Evolutionary conservation across 2,329 filamentous ascomycete species (phyloP).

Genomic region (Nannizziopsis barbatae): DNA sequence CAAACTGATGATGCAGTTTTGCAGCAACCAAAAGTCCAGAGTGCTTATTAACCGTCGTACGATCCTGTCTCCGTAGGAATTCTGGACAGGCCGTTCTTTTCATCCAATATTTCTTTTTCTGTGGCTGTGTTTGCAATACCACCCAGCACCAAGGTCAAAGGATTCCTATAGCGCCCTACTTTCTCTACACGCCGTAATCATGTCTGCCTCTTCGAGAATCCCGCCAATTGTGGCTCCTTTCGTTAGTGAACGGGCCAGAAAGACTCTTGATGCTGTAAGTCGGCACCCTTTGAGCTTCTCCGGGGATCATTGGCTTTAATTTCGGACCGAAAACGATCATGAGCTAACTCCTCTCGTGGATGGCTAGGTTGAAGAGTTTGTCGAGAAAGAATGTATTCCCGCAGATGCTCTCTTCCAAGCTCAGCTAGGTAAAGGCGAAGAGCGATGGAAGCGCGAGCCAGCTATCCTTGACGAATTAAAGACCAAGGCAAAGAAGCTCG

Average conservation of each 20-base stretch:
- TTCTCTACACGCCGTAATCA: slow-evolving; percentile 20
- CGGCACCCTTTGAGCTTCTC: background rate
- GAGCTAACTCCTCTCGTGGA: slow-evolving; percentile 7
- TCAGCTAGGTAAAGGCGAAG: slow-evolving; percentile 63
- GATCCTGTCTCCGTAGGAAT: background rate
- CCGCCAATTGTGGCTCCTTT: slow-evolving; percentile 48
- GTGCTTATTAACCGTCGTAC: slow-evolving; percentile 6
- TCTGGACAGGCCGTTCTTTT: background rate
- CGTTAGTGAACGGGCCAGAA: slow-evolving; percentile 75
- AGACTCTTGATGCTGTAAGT: slow-evolving; percentile 63
- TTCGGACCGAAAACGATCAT: background rate
- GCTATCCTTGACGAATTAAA: slow-evolving; percentile 81
- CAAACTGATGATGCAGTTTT: background rate
- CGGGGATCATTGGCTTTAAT: background rate
- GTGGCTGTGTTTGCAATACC: too few species aligned
- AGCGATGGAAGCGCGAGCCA: slow-evolving; percentile 72
- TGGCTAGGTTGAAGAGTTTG: slow-evolving; percentile 73
- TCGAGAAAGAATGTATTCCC: slow-evolving; percentile 87
- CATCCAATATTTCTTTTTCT: too few species aligned
- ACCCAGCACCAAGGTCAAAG: too few species aligned
- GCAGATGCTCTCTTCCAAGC: slow-evolving; percentile 71
- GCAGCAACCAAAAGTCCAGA: background rate
- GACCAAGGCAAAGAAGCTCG: slow-evolving; percentile 65
- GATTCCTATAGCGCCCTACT: too few species aligned
- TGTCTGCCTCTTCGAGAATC: slow-evolving; percentile 44